These are phyloP conservation scores for Paulownia fortunei DNA, from an alignment of 257 asterid genomes.

Conservation along the genomic window DNA sequence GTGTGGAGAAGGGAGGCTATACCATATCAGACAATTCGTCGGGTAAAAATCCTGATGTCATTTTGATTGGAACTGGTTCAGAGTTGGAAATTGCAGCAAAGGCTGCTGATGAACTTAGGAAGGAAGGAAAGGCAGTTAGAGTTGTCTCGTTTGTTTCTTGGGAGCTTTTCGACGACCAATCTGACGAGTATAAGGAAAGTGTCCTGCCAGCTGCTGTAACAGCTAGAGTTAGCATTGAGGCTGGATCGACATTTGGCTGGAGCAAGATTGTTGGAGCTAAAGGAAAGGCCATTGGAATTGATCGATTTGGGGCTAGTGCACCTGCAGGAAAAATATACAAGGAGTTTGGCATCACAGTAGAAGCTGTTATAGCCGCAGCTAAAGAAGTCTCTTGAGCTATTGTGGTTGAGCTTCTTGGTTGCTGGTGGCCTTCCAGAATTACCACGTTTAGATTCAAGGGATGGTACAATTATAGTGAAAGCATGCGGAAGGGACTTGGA, in stretches of 20 bases:
- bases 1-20: too few relatives aligned
- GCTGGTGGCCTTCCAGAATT: constrained; percentile 29
- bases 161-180: constrained; percentile 81
- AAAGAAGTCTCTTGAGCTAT: constrained; percentile 55
- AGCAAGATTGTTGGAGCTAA: constrained; percentile 59
- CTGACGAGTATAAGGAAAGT: constrained; percentile 80
- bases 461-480: constrained; percentile 15
- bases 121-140: constrained; percentile 79
- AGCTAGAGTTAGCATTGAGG: constrained; percentile 94
- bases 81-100: too few relatives aligned
- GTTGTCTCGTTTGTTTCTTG: constrained; percentile 83
- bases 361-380: constrained; percentile 82
- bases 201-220: too few relatives aligned
- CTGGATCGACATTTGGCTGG: constrained; percentile 87
- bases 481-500: constrained; percentile 28
- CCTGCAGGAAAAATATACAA: too few relatives aligned
- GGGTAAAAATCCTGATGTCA: too few relatives aligned
- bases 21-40: too few relatives aligned
- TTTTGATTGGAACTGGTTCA: too few relatives aligned
- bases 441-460: constrained; percentile 15
- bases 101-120: too few relatives aligned
- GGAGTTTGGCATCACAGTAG: too few relatives aligned
- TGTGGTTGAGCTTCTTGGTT: constrained; percentile 31
- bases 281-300: constrained; percentile 82
- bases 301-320: too few relatives aligned